Evolutionary conservation across 345 rosid genomes (phyloP), one percentile per base, ranked within the genome.

Genomic region (Syzygium aqueum): DNA sequence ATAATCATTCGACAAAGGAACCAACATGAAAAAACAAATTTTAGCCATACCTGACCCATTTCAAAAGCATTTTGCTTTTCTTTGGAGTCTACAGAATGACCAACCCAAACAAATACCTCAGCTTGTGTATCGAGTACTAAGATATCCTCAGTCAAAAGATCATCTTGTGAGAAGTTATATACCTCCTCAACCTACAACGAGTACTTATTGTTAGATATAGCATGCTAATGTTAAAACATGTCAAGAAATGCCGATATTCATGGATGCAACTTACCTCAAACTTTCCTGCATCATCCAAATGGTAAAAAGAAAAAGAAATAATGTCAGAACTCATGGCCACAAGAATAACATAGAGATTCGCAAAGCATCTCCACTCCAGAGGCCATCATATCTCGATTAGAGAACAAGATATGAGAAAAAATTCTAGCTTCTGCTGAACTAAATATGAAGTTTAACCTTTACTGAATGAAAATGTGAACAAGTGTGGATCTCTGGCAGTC

Each of bases 101-200:
- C 99, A 90, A 96, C 95, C 99, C 99, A 97, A 88, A 96, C 95
- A 92, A 96, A 97, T 82, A 96, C 98, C 90, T 97, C 99, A 63
- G 98, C 96, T 87, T 94, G 96, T 73, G 98, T 94, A 91, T 97
- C 99, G 59, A 97, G 97, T 88, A 97, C 90, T 93, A 95, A 90
- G 86, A 94, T 91, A 89, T 97, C 99, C 90, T 97, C 99, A 25
- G 99, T 92, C 94, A 97, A 90, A 54, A 97, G 93, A 89, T 97
- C 99, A 90, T 97, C 99, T 90, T 97, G 99, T 89, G 93, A 90
- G 84, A 95, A 97, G 93, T 95, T 96, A 92, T 94, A 93, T 87
- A 97, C 91, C 93, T 96, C 99, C 94, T 96, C 96, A 49, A 96
- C 95, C 99, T 97, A 92, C 87, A 84, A 53, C 15, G 3, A 84